These are phyloP conservation scores for Ascochyta rabiei DNA, from an alignment of 2,329 filamentous ascomycete species.

Conservation along the genomic window DNA sequence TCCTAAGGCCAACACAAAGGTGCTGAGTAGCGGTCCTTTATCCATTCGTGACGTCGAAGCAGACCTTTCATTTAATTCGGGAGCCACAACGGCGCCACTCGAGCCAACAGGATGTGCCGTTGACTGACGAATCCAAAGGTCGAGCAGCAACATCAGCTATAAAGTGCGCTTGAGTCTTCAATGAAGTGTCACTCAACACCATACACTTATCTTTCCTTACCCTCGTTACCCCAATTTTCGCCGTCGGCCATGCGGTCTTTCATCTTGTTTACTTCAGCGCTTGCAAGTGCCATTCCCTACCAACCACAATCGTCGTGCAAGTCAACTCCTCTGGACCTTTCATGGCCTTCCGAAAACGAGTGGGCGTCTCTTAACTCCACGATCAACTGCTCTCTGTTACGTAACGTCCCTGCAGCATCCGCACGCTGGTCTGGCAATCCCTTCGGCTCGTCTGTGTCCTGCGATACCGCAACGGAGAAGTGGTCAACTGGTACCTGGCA, in stretches of 20 bases:
- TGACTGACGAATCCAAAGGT: no score
- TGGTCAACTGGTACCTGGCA: constrained; percentile 43
- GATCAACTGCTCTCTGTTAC: constrained; percentile 39
- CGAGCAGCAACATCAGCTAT: no score
- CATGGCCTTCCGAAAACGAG: constrained; percentile 1
- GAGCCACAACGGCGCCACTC: no score
- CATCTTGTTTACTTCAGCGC: neutral
- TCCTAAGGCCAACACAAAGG: no score
- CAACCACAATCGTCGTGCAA: neutral
- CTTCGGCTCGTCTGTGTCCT: constrained; percentile 32
- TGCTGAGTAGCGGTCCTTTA: no score
- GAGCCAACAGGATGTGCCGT: no score
- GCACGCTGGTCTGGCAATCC: constrained; percentile 31
- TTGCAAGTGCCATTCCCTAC: neutral
- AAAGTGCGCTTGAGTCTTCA: no score
- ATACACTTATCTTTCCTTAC: no score
- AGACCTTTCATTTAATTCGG: no score
- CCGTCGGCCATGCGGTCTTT: neutral
- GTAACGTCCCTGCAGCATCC: constrained; percentile 31
- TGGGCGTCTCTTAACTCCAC: constrained; percentile 41
- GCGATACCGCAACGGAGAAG: constrained; percentile 28
- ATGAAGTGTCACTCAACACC: no score
- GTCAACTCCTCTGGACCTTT: neutral
- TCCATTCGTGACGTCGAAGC: no score
- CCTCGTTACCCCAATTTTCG: no score